Evolutionary conservation across 1,284 basidiomycete genomes (phyloP), one percentile per base, ranked within the genome.

Genomic region (Microbotryum lychnidis-dioicae): DNA sequence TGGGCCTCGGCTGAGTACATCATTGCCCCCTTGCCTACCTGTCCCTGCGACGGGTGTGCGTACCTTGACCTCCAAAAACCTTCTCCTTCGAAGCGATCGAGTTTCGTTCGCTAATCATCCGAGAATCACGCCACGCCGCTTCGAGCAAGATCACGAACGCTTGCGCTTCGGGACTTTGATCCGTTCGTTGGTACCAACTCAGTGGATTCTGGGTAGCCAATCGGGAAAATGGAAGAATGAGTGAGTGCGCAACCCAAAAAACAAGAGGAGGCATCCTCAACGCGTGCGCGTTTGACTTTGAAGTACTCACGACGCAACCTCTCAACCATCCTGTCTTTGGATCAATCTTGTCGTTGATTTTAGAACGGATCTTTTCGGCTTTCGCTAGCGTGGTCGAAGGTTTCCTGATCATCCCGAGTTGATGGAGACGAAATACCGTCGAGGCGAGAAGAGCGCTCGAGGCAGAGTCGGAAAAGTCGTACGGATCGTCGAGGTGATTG

Each of bases 391-490:
- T 68, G 0, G 81, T 78, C 21, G 85, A 10, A 4, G 9, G 6
- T 37, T 37, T 77, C 62, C 81, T 78, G 8, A 80, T 76, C 27
- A 77, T 76, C 48, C 79, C 75, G 25, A 88, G 71, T 1, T 83
- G 73, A 0, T 83, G 81, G 54, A 85, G 77, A 8, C 85, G 81
- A 75, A 89, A 90, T 4, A 88, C 87, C 0, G 86, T 83, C 59
- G 84, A 80, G 0, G 89, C 87, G 57, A 93, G 77, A 42, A 94
- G 79, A 0, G 89, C 84, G 0, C 87, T 84, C 6, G 84, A 84
- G 0, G 88, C 76, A 0, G 85, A 81, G 69, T 94, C 91, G 70
- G 83, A 80, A 71, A 93, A 93, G 51, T 83, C 81, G 5, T 71
- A 73, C 3, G 75, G 58, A 16, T 84, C 37, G 6, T 37, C 14